These are phyloP conservation scores for Plasmopara viticola DNA, from an alignment of 352 stramenopile genomes.

Conservation along the genomic window DNA sequence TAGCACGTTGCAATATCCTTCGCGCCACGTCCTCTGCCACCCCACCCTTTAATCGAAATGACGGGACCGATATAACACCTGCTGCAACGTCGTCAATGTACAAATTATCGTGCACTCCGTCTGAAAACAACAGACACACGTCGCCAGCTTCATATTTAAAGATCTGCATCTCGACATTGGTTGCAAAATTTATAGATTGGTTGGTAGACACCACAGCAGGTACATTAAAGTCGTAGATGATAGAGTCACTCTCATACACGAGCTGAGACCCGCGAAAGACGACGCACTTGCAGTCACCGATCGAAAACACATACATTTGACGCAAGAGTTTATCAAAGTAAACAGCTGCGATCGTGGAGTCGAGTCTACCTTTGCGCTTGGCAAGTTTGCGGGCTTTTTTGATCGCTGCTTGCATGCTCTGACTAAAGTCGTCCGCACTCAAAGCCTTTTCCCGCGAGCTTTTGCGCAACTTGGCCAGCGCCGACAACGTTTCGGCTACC, in stretches of 20 bases:
- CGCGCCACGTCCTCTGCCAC: conserved; percentile 73
- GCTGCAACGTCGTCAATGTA: conserved; percentile 78
- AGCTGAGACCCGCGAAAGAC: conserved; percentile 53
- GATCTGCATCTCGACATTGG: conserved; percentile 65
- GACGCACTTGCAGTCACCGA: conserved; percentile 86
- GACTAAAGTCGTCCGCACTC: conserved; percentile 53
- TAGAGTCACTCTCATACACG: conserved; percentile 84
- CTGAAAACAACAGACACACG: conserved; percentile 79
- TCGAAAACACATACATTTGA: conserved; percentile 80
- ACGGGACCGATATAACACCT: conserved; percentile 36
- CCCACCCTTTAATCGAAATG: conserved; percentile 21
- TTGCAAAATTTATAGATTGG: conserved; percentile 75
- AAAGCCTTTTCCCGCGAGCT: conserved; percentile 42
- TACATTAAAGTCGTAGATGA: conserved; percentile 89
- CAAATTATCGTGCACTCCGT: conserved; percentile 85
- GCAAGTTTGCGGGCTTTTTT: conserved; percentile 67
- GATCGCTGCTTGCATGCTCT: conserved; percentile 63
- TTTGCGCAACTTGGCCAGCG: conserved; percentile 67
- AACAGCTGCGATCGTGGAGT: conserved; percentile 78
- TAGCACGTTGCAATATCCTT: conserved; percentile 58
- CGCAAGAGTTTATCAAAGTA: conserved; percentile 67
- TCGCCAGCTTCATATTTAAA: conserved; percentile 68
- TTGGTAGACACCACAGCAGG: conserved; percentile 82
- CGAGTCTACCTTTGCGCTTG: conserved; percentile 71
- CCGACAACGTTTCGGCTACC: conserved; percentile 65